Evolutionary conservation across 768 basidiomycete genomes (phyloP).

Genomic region (Tubosaeta sp.): DNA sequence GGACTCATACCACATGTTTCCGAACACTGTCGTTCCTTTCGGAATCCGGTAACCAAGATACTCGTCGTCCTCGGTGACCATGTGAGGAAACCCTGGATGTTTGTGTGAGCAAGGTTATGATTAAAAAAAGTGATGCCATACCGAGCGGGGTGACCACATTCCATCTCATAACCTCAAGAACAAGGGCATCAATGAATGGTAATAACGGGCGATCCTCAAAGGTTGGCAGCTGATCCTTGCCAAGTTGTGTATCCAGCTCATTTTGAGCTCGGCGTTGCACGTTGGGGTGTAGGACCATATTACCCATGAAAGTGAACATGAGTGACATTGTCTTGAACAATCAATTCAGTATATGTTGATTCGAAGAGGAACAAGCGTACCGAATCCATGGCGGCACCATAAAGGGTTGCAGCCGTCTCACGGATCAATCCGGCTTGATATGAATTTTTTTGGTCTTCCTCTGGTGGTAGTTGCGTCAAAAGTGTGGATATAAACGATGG

Average conservation of each 20-base stretch:
- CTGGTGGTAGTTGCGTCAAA: conserved; percentile 6
- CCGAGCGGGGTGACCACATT: conserved; percentile 11
- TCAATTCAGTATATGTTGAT: neutral
- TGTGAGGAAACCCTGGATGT: conserved; percentile 30
- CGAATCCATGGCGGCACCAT: conserved; percentile 10
- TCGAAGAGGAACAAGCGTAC: neutral
- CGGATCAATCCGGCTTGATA: conserved; percentile 8
- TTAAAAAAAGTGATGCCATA: neutral
- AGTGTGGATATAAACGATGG: conserved; percentile 12
- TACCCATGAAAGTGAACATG: conserved; percentile 7
- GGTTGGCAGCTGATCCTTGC: conserved; percentile 6
- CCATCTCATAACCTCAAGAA: conserved; percentile 11
- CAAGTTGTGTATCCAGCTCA: conserved; percentile 12
- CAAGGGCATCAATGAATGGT: conserved; percentile 12
- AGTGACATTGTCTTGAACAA: conserved; percentile 3
- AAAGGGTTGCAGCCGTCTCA: conserved; percentile 9
- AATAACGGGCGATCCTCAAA: conserved; percentile 13
- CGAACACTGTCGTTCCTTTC: conserved; percentile 35
- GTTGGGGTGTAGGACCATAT: conserved; percentile 12
- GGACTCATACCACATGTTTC: conserved; percentile 36
- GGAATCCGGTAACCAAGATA: conserved; percentile 38
- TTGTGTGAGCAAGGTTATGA: neutral
- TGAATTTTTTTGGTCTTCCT: conserved; percentile 2
- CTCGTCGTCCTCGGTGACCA: conserved; percentile 30
- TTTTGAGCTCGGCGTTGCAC: conserved; percentile 11